Evolutionary conservation across 139 green algal species (phyloP), one percentile per base, ranked within the genome.

Genomic region (Haematococcus lacustris): DNA sequence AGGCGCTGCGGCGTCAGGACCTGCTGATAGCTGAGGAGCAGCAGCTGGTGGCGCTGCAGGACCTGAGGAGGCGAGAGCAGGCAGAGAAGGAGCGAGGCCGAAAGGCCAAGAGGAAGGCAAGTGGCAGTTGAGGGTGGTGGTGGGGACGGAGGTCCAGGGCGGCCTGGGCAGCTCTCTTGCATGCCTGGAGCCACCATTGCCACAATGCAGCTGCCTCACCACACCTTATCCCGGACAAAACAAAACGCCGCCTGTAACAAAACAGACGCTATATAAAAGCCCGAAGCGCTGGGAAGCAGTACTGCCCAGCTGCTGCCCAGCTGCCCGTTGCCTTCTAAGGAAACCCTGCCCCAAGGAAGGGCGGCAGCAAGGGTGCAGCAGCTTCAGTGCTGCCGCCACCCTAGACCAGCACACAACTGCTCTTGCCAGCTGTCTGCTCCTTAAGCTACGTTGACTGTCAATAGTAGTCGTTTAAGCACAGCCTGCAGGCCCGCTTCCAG

Each of bases 21-120:
- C 91, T 85, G 51, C 80, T 98, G 40, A 94, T 98, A n/a, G 74
- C 80, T n/a, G 94, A 98, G 78, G 93, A 97, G 84, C 88, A 94
- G 75, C 82, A 85, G 73, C 78, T 57, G 43, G 73, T 82, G 77
- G 78, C 82, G 21, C 65, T 83, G 73, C 82, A 93, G 74, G 84
- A 91, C 57, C 76, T 82, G 66, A 80, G 86, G 63, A 61, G 73
- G 63, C 84, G 76, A 68, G 81, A 77, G 37, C 77, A 82, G 64
- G 86, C 88, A 32, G 82, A 87, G 73, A 81, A 81, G 1, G 86
- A 93, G 2, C 84, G 83, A 70, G 86, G 91, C 74, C 86, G 86
- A 71, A 84, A 85, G 28, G 85, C 82, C 51, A 93, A 94, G 70
- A 94, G 92, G 84, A 92, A 89, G 77, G 85, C 70, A 34, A 37